Base-by-base conservation (phyloP, 2,329 filamentous ascomycete species). In the Penicillium decumbens region DNA sequence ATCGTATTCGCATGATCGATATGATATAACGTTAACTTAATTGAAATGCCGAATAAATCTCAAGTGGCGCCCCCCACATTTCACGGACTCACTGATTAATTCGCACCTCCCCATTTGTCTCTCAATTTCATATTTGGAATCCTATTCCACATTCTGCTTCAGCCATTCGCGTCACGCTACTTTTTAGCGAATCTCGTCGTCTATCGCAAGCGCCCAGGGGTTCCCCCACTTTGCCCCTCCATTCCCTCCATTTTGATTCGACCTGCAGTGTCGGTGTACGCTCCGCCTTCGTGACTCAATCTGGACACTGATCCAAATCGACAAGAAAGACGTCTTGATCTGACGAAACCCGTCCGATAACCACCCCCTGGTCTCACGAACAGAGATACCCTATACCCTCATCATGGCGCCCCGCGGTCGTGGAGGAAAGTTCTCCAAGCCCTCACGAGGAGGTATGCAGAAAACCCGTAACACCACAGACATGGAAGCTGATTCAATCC, bases 381-480 rank as follows among this genome's bases (percentile, higher is more conserved):
- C 20, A 23, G 20, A 23, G 20, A 23, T 43, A 35, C 38, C 20
- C 45, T 1, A 23, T 41, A 35, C 35, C 20, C 45, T 49, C 50
- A 60, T 50, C 25, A 75, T 75, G 72, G 63, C 73, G 35, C 72
- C 72, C 51, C 70, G 89, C 68, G 90, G 89, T 62, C 87, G 91
- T 68, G 90, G 87, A 64, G 89, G 91, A 73, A 97, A 97, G 76
- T 95, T 92, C 72, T 88, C 84, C 77, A 97, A 96, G 78, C 89
- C 87, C 60, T 90, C 89, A 62, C 82, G 92, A 74, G 92, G 92
- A 80, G 91, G 92, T 92, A 75, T 53, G 56, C 62, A 80, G 53
- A 48, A 39, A 18, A 42, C 25, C 41, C 12, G 29, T 10, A 25
- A 41, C n/a, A 7, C 30, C 4, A 37, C 20, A 29, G 33, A 38